Evolutionary conservation across 768 basidiomycete species (phyloP), one percentile per base, ranked within the genome.

Genomic region (Tulasnella sp.): DNA sequence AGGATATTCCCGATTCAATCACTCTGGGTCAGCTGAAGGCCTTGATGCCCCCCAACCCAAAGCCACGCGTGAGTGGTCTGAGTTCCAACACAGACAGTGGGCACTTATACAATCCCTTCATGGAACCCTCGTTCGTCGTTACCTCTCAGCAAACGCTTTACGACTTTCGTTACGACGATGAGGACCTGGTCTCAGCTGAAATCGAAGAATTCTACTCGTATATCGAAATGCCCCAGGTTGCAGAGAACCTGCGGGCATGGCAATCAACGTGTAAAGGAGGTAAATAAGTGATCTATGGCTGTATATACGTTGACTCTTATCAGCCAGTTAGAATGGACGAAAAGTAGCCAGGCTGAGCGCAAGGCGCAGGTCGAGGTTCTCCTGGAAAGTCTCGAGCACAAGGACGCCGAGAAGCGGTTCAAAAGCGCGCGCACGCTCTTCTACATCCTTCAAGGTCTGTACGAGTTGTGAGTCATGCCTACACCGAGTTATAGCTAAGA

Each of bases 171-270:
- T 97, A 97, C 67, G 88, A 94, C 63, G 93, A 98, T 68, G 92
- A 94, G 66, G 90, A 96, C 69, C 92, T 88, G 4, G 82, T 97
- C 17, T 83, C 94, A 77, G 85, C 86, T 64, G 96, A 99, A 68
- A 83, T 99, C 36, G 88, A 97, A 58, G 96, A 99, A 70, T 97
- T 98, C 71, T 98, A 94, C 69, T 89, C 90, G 19, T 99, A 96
- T 70, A 82, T 90, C 60, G 94, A 97, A 73, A 88, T 91, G 79
- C 80, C 86, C 0, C 87, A 92, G 67, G 83, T 91, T 19, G 81
- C 80, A 2, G 86, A 89, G 73, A 89, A 90, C 67, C 73, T 88
- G 61, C 84, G 82, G 65, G 84, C 87, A 42, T 96, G 90, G 86
- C 79, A 85, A 65, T 83, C 83, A 36, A 88, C 84, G 40, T 93